phyloP scores from a whole-genome alignment of 2,329 filamentous ascomycete species.

The Pseudopyrenochaeta lycopersici region DNA sequence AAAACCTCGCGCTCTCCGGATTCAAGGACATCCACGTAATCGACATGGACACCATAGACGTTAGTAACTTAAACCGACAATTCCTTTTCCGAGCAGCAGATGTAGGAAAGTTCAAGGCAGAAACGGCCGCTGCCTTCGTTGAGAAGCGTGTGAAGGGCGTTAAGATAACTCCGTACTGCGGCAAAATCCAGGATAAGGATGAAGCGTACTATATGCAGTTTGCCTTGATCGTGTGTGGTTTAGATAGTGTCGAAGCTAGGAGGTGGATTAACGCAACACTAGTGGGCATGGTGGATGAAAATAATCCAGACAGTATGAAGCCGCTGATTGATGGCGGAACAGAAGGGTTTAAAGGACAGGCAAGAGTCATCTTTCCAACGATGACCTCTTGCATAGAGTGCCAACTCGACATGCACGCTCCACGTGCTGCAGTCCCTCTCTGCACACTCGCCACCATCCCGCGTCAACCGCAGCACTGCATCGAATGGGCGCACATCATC shows the following conservation, averaged over 20 bases:
- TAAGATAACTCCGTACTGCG: constrained; percentile 91
- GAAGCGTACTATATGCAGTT: constrained; percentile 98
- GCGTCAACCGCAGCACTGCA: constrained; percentile 95
- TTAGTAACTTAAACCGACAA: constrained; percentile 96
- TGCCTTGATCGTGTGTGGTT: constrained; percentile 88
- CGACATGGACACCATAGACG: constrained; percentile 99
- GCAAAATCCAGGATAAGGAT: constrained; percentile 96
- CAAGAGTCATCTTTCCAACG: constrained; percentile 88
- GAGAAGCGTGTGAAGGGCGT: constrained; percentile 89
- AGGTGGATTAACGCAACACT: constrained; percentile 98
- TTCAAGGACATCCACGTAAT: constrained; percentile 99
- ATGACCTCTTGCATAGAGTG: constrained; percentile 98
- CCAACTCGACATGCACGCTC: constrained; percentile 97
- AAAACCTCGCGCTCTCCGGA: constrained; percentile 92
- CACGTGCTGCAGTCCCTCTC: constrained; percentile 93
- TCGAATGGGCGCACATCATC: constrained; percentile 98
- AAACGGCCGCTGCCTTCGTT: constrained; percentile 90
- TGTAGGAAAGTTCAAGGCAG: constrained; percentile 92
- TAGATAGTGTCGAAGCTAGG: constrained; percentile 97
- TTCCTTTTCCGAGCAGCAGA: constrained; percentile 93
- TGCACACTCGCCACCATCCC: constrained; percentile 97
- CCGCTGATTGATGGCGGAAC: constrained; percentile 96
- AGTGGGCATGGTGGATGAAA: constrained; percentile 85
- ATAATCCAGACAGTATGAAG: constrained; percentile 85
- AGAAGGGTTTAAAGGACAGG: constrained; percentile 97